A percentile compares a stretch with the other conserved stretches of the same genome.
These are phyloP conservation scores for Biancaea sappan DNA, from an alignment of 306 rosid genomes.

Conservation along the genomic window DNA sequence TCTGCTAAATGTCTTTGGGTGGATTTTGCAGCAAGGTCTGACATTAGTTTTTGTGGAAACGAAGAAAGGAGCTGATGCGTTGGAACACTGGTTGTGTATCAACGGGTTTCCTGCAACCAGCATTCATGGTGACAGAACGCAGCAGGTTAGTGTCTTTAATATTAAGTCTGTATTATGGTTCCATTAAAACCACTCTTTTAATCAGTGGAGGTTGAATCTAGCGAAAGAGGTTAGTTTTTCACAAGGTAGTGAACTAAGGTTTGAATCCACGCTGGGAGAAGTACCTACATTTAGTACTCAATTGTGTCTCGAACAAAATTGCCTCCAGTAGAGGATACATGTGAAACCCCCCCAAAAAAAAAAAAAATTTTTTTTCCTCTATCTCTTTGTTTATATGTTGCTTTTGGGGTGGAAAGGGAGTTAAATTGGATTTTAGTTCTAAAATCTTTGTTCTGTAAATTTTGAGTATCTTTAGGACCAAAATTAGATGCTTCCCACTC, in stretches of 20 bases:
- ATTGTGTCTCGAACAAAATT: no score
- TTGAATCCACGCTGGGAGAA: no score
- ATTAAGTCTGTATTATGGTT: not conserved
- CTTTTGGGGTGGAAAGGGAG: not conserved
- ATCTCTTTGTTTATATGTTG: not conserved
- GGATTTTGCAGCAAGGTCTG: slow-evolving; percentile 55
- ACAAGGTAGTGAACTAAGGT: no score
- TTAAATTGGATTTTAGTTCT: not conserved
- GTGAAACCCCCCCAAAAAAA: no score
- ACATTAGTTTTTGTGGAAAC: slow-evolving; percentile 81
- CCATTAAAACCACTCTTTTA: not conserved
- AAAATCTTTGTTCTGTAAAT: not conserved
- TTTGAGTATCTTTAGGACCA: not conserved
- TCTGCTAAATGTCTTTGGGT: not conserved
- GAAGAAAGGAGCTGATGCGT: slow-evolving; percentile 79
- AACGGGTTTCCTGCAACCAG: slow-evolving; percentile 77
- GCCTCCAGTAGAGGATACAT: no score
- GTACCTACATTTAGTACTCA: no score
- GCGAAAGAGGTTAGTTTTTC: no score
- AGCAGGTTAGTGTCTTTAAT: slow-evolving; percentile 46
- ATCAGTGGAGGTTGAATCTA: no score
- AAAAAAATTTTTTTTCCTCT: not conserved
- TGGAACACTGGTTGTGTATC: slow-evolving; percentile 67
- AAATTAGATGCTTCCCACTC: slow-evolving; percentile 2
- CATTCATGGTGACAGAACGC: slow-evolving; percentile 75